Base-by-base conservation (phyloP, 352 stramenopile species). In the Globisporangium spiculum region DNA sequence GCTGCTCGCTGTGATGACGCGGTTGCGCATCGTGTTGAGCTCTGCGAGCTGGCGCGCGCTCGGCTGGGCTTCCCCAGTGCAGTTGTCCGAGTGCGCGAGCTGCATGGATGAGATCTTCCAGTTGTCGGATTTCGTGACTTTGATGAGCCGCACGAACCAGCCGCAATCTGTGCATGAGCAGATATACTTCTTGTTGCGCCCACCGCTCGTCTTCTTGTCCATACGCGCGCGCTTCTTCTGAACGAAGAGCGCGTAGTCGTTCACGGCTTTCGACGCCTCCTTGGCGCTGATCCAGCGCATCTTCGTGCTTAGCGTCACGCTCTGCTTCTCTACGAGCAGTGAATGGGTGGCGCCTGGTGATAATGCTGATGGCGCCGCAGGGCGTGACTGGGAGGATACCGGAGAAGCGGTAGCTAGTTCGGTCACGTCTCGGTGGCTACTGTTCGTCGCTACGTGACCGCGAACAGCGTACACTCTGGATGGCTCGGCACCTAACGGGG, bases 81-180 rank as follows among this genome's bases (percentile, higher is more conserved):
- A 94, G n/a, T 73, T 71, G 0, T 83, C 75, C 52, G 84, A 90
- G 65, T 94, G 86, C 61, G 85, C 86, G 27, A 94, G 67, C 54
- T 93, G 92, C 86, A 94, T 94, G n/a, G 84, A 83, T 38, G 86
- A 94, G 72, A 94, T 94, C 66, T 94, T 94, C 86, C 86, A 94
- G 73, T 88, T 94, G 73, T 93, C 90, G n/a, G 83, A 89, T 69
- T 94, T 94, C 75, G 81, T 87, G 1, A 83, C 84, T 68, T 92
- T 92, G 32, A 92, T 80, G 18, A 93, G 75, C 57, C 88, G 84
- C 27, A 93, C 84, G 60, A 92, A 94, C 86, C 86, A 94, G 7
- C 88, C 54, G 24, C 86, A 94, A 8, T 73, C 64, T 8, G 89
- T 75, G 50, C 89, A 83, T 4, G 86, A 94, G 62, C 86, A 94